Conservation (phyloP, 2,329 filamentous ascomycete species). For the Stemphylium lycopersici region DNA sequence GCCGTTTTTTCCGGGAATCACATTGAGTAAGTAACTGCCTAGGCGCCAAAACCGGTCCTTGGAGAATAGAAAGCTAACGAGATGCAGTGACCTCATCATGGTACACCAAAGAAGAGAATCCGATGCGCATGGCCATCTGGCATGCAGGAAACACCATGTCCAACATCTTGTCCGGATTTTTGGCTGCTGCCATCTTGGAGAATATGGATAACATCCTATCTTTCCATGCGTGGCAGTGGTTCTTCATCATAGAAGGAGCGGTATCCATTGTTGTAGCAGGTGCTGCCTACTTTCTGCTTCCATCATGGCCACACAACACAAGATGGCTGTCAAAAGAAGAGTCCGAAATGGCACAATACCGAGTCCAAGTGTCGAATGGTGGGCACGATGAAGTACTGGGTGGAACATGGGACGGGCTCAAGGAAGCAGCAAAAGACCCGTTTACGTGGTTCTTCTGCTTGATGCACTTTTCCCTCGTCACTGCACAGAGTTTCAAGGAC, state of each 20-base stretch:
- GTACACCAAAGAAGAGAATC: conserved; percentile 56
- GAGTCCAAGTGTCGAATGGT: conserved; percentile 37
- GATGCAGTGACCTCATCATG: conserved; percentile 48
- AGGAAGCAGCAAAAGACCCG: conserved; percentile 47
- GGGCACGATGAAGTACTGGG: conserved; percentile 49
- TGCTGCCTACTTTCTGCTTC: conserved; percentile 41
- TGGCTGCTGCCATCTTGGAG: conserved; percentile 54
- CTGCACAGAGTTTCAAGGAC: conserved; percentile 42
- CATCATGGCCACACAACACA: conserved; percentile 27
- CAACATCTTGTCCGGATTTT: conserved; percentile 54
- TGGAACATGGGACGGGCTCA: conserved; percentile 49
- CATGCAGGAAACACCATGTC: conserved; percentile 56
- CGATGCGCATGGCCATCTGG: conserved; percentile 55
- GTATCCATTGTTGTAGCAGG: conserved; percentile 53
- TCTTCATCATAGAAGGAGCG: conserved; percentile 62
- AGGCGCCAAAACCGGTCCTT: background rate
- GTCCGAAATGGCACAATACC: conserved; percentile 36
- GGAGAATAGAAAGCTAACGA: background rate
- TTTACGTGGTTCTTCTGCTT: conserved; percentile 51
- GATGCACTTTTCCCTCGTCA: conserved; percentile 50
- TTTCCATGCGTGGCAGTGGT: conserved; percentile 52
- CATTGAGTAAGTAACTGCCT: conserved; percentile 42
- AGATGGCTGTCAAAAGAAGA: conserved; percentile 24
- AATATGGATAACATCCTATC: conserved; percentile 51
- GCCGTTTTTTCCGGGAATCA: conserved; percentile 48